phyloP scores from a whole-genome alignment of 495 filamentous ascomycete genomes.

The Tricharina praecox region DNA sequence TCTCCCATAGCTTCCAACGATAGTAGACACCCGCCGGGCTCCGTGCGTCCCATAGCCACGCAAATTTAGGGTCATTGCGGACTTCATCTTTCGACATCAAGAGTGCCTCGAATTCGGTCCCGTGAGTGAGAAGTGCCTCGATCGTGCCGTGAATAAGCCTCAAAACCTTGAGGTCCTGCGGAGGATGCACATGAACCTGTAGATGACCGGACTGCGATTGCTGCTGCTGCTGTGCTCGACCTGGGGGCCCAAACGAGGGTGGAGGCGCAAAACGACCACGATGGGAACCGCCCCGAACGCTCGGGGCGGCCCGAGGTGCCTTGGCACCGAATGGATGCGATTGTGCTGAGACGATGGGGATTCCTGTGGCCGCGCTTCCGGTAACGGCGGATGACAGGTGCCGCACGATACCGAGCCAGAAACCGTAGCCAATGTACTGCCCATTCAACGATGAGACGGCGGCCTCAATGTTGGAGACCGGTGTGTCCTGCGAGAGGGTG shows the following conservation, averaged over 20 bases:
- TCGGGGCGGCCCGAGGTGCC: conserved; percentile 31
- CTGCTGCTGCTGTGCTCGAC: conserved; percentile 37
- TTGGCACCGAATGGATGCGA: conserved; percentile 76
- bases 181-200: conserved; percentile 58
- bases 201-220: conserved; percentile 35
- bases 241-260: conserved; percentile 17
- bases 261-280: conserved; percentile 71
- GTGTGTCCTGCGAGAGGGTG: conserved; percentile 67
- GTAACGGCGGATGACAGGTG: conserved; percentile 73
- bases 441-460: conserved; percentile 65
- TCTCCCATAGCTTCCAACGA: conserved; percentile 76
- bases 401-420: conserved; percentile 61
- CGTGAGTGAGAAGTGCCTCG: conserved; percentile 58
- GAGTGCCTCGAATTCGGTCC: conserved; percentile 79
- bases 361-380: conserved; percentile 34
- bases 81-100: conserved; percentile 73
- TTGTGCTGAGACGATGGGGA: conserved; percentile 32
- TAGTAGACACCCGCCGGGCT: conserved; percentile 71
- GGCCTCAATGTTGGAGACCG: conserved; percentile 68
- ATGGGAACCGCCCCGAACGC: conserved; percentile 38
- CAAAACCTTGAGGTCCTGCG: conserved; percentile 61
- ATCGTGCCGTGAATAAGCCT: conserved; percentile 77
- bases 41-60: conserved; percentile 82
- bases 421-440: conserved; percentile 72
- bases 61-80: conserved; percentile 72